Evolutionary conservation across 345 rosid genomes (phyloP).

Genomic region (Brassica incana): DNA sequence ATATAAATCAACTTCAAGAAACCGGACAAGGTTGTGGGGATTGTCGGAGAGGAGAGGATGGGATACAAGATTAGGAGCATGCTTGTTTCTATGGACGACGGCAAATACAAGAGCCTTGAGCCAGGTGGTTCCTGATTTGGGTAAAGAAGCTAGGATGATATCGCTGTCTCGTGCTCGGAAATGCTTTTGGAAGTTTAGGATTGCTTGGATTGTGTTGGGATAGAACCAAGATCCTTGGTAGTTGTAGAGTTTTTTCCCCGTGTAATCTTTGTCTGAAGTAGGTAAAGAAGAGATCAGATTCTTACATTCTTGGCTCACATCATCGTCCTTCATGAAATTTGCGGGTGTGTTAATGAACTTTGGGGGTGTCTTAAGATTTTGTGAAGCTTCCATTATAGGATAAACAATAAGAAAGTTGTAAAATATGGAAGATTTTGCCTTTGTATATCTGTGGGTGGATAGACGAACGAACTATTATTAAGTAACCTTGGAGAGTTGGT

Average conservation of each 20-base stretch:
- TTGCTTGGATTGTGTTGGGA: neutral
- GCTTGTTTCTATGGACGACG: too few species aligned
- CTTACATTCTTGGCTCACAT: neutral
- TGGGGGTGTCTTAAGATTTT: neutral
- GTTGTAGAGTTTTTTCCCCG: neutral
- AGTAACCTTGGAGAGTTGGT: too few species aligned
- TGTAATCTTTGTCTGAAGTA: neutral
- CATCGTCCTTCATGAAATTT: neutral
- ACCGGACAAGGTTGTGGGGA: neutral
- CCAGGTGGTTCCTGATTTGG: neutral
- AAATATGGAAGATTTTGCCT: neutral
- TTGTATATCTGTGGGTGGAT: too few species aligned
- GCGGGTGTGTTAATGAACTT: neutral
- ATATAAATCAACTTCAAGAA: too few species aligned
- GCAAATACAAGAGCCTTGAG: too few species aligned
- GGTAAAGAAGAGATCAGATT: neutral
- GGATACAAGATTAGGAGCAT: neutral
- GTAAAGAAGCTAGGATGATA: neutral
- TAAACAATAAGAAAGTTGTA: neutral
- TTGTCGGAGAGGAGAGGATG: neutral
- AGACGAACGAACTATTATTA: too few species aligned
- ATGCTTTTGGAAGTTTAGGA: neutral
- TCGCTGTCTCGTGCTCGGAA: neutral
- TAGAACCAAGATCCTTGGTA: neutral
- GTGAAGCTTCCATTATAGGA: neutral